Percentiles rank a stretch among this genome's conserved stretches.
These are phyloP conservation scores for Nigrospora osmanthi DNA, from an alignment of 2,329 filamentous ascomycete genomes.

Conservation along the genomic window DNA sequence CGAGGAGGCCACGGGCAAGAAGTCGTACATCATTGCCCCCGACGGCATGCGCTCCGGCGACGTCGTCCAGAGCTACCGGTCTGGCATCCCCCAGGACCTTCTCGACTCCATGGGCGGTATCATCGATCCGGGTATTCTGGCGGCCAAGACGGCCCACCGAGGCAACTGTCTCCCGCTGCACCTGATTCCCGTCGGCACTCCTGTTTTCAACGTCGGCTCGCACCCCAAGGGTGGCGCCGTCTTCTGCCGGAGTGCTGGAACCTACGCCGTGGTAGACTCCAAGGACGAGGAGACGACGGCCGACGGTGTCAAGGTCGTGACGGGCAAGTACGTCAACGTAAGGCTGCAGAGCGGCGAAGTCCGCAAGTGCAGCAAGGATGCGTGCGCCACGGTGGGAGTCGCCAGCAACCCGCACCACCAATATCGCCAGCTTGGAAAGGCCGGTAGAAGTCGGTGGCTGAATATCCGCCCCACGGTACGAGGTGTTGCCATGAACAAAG, in stretches of 20 bases:
- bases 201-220: constrained; percentile 84
- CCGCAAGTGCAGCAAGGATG: constrained; percentile 80
- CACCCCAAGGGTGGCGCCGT: constrained; percentile 67
- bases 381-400: constrained; percentile 89
- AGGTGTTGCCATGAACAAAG: constrained; percentile 97
- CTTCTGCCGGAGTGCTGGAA: constrained; percentile 92
- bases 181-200: constrained; percentile 92
- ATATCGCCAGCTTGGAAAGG: constrained; percentile 88
- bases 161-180: constrained; percentile 93
- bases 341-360: constrained; percentile 89
- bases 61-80: constrained; percentile 82
- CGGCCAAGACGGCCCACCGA: constrained; percentile 85
- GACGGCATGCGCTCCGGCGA: constrained; percentile 92
- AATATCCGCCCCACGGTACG: constrained; percentile 92
- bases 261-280: constrained; percentile 78
- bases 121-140: constrained; percentile 91
- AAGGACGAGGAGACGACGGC: constrained; percentile 72
- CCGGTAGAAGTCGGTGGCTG: constrained; percentile 85
- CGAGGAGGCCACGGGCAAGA: constrained; percentile 61
- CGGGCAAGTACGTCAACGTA: constrained; percentile 73
- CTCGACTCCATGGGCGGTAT: constrained; percentile 87
- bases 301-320: constrained; percentile 53
- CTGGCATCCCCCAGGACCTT: constrained; percentile 80
- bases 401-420: constrained; percentile 91
- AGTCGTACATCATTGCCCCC: constrained; percentile 91